A percentile compares a stretch with the other conserved stretches of the same genome.
Evolutionary conservation across 768 basidiomycete genomes (phyloP).

Genomic region (Suillus sp.): DNA sequence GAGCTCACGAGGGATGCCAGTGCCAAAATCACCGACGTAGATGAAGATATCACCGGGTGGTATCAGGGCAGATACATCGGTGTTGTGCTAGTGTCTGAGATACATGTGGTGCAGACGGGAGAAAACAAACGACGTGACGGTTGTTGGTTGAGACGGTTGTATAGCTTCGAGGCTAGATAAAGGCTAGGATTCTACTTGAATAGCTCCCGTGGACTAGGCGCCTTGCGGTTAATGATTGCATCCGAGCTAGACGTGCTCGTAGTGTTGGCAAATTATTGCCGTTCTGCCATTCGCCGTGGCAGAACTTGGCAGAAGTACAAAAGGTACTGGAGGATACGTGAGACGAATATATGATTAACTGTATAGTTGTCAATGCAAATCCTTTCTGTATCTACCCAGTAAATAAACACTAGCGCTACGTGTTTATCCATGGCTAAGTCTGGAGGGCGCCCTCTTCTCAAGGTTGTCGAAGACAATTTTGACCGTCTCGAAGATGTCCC

Average conservation of each 20-base stretch:
- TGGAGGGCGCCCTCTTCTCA: too few species aligned
- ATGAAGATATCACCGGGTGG: conserved; percentile 45
- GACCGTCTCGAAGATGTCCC: too few species aligned
- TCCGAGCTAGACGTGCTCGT: neutral
- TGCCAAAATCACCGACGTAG: conserved; percentile 44
- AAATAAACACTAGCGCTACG: too few species aligned
- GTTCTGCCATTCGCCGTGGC: too few species aligned
- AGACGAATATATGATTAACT: neutral
- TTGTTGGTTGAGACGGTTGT: neutral
- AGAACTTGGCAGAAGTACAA: neutral
- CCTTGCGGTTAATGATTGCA: neutral
- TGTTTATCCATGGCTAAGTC: too few species aligned
- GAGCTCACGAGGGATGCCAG: conserved; percentile 36
- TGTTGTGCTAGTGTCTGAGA: conserved; percentile 35
- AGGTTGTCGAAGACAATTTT: too few species aligned
- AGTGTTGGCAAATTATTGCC: too few species aligned
- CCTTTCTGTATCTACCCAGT: too few species aligned
- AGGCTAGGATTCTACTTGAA: neutral
- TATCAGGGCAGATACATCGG: conserved; percentile 29
- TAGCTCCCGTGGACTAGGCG: neutral
- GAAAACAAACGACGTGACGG: neutral
- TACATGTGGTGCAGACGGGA: neutral
- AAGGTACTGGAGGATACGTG: neutral
- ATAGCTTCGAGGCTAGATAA: neutral
- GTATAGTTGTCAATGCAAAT: too few species aligned